Evolutionary conservation across 2,329 filamentous ascomycete genomes (phyloP), one percentile per base, ranked within the genome.

Genomic region (Penicillium sp.): DNA sequence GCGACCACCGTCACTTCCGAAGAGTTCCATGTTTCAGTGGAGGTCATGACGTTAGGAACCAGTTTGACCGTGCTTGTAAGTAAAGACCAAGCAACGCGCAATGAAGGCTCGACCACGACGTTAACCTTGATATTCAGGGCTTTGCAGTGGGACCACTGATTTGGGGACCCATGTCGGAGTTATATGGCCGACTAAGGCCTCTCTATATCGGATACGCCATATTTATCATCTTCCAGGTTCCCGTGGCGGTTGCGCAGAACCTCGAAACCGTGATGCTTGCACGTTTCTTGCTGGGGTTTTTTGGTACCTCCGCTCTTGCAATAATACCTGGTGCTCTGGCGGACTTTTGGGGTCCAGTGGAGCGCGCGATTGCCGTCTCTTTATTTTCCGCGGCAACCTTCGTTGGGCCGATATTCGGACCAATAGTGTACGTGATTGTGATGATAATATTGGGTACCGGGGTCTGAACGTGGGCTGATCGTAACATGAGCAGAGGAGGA

Each of bases 191-290:
- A 33, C 11, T 27, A 26, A 19, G 26, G n/a, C 49, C 50, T 27
- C 35, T 56, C 10, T 33, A 31, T 14, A 16, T 43, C 11, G 54
- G 43, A 7, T 16, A 39, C 21, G n/a, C 37, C 31, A 27, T 45
- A 16, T 56, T 45, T 21, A 27, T 27, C 19, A 48, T 52, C 10
- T 53, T 77, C 53, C 70, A 75, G 35, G 72, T 77, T 7, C 70
- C 71, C 8, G 70, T 77, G 23, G 74, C 74, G 1, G 58, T 76
- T 1, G 75, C 75, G 3, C 68, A 67, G 29, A 70, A 70, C 46
- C 61, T 71, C 33, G 33, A 61, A 45, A 70, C 68, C 9, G 58
- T 70, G 16, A 39, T 72, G 5, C 50, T 69, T 10, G 63, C 51
- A 55, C 69, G 69, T 8, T 71, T 72, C 44, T 65, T 71, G 39